phyloP scores from a whole-genome alignment of 2,329 filamentous ascomycete species.

The Colletotrichum australisinense region DNA sequence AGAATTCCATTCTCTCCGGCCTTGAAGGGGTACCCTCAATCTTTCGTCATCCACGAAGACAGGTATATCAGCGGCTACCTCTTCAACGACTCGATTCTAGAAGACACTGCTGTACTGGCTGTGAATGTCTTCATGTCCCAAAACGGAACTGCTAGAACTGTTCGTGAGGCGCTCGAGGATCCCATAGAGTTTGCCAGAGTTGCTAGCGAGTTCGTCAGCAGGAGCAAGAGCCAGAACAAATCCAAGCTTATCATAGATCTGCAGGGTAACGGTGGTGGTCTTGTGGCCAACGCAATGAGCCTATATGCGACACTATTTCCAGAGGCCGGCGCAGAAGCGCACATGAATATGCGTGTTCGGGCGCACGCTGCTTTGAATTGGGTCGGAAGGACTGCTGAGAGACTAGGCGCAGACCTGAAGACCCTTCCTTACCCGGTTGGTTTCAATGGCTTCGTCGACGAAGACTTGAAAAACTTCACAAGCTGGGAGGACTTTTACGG shows the following conservation, averaged over 20 bases:
- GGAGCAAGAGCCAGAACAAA: conserved; percentile 58
- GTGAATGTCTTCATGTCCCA: conserved; percentile 25
- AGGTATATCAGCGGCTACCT: conserved; percentile 31
- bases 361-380: conserved; percentile 24
- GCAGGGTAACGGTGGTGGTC: conserved; percentile 70
- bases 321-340: neutral
- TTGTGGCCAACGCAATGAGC: conserved; percentile 31
- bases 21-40: conserved; percentile 22
- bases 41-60: conserved; percentile 23
- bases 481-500: conserved; percentile 57
- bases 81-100: neutral
- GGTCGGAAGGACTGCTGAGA: conserved; percentile 14
- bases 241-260: conserved; percentile 73
- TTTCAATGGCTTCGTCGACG: conserved; percentile 36
- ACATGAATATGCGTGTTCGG: conserved; percentile 33
- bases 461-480: conserved; percentile 15
- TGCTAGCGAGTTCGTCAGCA: conserved; percentile 53
- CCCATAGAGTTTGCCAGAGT: conserved; percentile 13
- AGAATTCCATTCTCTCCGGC: neutral
- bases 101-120: conserved; percentile 30
- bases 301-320: conserved; percentile 32
- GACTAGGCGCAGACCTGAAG: neutral
- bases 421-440: conserved; percentile 18
- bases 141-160: neutral
- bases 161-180: neutral